Conservation (phyloP, 345 rosid genomes). For the Schrenkiella parvula region DNA sequence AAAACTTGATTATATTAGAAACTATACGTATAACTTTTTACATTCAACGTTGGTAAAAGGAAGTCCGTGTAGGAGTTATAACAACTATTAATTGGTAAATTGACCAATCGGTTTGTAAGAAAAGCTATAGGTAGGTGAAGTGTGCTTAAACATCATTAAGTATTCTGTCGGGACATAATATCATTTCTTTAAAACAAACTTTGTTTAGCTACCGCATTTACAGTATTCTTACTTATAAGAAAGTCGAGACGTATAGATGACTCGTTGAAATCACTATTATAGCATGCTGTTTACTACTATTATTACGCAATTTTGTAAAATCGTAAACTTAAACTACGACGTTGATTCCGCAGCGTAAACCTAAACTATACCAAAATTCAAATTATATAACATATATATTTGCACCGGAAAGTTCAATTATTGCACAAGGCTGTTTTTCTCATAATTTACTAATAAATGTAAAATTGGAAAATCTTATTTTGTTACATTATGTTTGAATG, state of each 20-base stretch:
- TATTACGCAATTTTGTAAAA: neutral
- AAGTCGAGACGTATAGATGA: constrained; percentile 19
- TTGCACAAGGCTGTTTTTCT: constrained; percentile 8
- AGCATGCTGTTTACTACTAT: constrained; percentile 15
- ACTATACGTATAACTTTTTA: neutral
- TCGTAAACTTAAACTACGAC: constrained; percentile 23
- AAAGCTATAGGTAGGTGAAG: constrained; percentile 28
- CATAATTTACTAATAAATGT: neutral
- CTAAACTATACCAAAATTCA: neutral
- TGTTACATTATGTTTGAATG: constrained; percentile 4
- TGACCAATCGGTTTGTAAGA: constrained; percentile 6
- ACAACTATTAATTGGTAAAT: constrained; percentile 19
- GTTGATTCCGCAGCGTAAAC: constrained; percentile 22
- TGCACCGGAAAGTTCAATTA: neutral
- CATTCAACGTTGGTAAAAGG: neutral
- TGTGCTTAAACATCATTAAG: constrained; percentile 34
- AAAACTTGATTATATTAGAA: neutral
- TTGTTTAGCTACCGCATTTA: neutral
- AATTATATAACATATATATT: neutral
- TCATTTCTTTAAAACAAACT: neutral
- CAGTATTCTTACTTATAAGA: neutral
- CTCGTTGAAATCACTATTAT: constrained; percentile 12
- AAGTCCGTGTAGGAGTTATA: neutral
- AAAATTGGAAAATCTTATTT: neutral
- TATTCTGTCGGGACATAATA: constrained; percentile 23